Percentiles rank a stretch among this genome's conserved stretches.
Evolutionary conservation across 208 protist species (phyloP).

Genomic region (Trypanosoma vivax): DNA sequence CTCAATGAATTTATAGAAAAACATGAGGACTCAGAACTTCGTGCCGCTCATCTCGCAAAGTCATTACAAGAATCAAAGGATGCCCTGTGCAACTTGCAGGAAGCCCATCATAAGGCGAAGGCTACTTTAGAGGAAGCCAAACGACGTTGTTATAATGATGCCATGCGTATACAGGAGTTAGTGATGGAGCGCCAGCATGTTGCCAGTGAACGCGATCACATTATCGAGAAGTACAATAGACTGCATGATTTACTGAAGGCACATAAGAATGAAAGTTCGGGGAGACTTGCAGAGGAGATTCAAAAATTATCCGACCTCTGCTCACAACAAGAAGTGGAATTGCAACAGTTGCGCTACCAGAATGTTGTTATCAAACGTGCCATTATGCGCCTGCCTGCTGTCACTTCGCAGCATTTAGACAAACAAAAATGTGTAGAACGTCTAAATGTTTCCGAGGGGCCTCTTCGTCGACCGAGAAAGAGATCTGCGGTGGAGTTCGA

Average conservation of each 20-base stretch:
- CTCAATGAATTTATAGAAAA: constrained; percentile 53
- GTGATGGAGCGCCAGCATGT: constrained; percentile 46
- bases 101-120: constrained; percentile 28
- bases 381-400: constrained; percentile 63
- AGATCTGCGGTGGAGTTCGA: constrained; percentile 17
- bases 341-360: constrained; percentile 65
- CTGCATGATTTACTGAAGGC: constrained; percentile 62
- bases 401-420: constrained; percentile 36
- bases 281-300: constrained; percentile 44
- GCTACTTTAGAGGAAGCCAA: constrained; percentile 55
- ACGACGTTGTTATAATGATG: constrained; percentile 45
- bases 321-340: constrained; percentile 55
- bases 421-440: constrained; percentile 63
- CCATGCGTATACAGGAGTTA: constrained; percentile 45
- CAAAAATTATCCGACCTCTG: constrained; percentile 53
- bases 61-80: constrained; percentile 27
- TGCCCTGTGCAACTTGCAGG: constrained; percentile 20
- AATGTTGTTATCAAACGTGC: constrained; percentile 62
- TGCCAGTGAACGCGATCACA: constrained; percentile 52
- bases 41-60: constrained; percentile 20
- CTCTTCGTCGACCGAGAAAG: constrained; percentile 77
- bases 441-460: constrained; percentile 71
- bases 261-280: constrained; percentile 35
- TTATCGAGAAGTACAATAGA: constrained; percentile 82
- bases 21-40: constrained; percentile 30